These are phyloP conservation scores for Aspergillus sclerotioniger DNA, from an alignment of 495 filamentous ascomycete genomes.

Conservation along the genomic window DNA sequence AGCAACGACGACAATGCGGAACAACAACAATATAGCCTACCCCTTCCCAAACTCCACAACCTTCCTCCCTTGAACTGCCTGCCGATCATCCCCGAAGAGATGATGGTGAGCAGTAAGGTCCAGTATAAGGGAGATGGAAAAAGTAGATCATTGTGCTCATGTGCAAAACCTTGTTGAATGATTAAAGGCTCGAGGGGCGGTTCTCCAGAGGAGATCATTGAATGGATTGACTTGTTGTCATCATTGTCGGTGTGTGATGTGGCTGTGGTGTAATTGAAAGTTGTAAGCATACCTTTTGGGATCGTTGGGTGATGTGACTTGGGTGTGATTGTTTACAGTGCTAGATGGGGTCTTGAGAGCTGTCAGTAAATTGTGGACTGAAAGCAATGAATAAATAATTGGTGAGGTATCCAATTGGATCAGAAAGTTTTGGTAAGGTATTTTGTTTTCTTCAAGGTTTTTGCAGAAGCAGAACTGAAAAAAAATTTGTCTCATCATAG, in stretches of 20 bases:
- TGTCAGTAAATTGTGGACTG: slow-evolving; percentile 23
- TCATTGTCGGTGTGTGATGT: slow-evolving; percentile 55
- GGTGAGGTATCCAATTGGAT: slow-evolving; percentile 32
- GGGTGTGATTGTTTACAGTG: background rate
- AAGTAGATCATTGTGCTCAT: slow-evolving; percentile 53
- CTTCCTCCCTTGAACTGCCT: slow-evolving; percentile 57
- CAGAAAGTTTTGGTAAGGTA: slow-evolving; percentile 73
- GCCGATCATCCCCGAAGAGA: slow-evolving; percentile 27
- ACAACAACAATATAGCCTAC: slow-evolving; percentile 32
- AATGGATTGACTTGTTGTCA: slow-evolving; percentile 99
- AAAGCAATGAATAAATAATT: slow-evolving; percentile 13
- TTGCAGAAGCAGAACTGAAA: slow-evolving; percentile 98
- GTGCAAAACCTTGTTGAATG: slow-evolving; percentile 20
- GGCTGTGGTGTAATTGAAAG: slow-evolving; percentile 4
- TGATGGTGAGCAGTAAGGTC: slow-evolving; percentile 43
- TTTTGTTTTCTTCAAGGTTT: slow-evolving; percentile 70
- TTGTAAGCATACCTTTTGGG: slow-evolving; percentile 13
- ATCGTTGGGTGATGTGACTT: background rate
- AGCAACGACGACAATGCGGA: slow-evolving; percentile 27
- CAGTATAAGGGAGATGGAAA: slow-evolving; percentile 57
- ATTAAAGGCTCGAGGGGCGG: slow-evolving; percentile 38
- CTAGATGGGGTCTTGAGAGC: slow-evolving; percentile 22
- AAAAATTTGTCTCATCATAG: slow-evolving; percentile 72
- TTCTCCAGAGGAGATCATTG: slow-evolving; percentile 77
- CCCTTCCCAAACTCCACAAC: slow-evolving; percentile 76